phyloP scores from a whole-genome alignment of 2,329 filamentous ascomycete genomes.

The Fusarium sp. region DNA sequence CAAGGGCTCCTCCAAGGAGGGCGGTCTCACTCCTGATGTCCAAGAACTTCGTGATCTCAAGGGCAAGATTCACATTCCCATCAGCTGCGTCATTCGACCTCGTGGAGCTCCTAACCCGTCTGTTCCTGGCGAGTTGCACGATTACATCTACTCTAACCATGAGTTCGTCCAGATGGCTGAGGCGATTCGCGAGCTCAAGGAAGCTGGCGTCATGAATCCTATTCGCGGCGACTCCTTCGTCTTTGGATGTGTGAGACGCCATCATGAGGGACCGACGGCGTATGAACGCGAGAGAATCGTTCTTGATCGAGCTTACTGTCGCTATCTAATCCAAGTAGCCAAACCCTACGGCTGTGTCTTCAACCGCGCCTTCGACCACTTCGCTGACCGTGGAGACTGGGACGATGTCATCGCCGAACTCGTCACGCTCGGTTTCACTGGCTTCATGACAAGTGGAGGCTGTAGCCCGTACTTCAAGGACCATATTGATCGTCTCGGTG shows the following conservation, averaged over 20 bases:
- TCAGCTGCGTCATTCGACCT: conserved; percentile 71
- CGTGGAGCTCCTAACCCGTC: conserved; percentile 46
- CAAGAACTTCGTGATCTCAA: conserved; percentile 56
- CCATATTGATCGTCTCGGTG: conserved; percentile 57
- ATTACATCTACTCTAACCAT: conserved; percentile 65
- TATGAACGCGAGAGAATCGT: conserved; percentile 25
- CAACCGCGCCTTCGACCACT: conserved; percentile 69
- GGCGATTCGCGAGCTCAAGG: conserved; percentile 57
- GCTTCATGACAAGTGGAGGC: conserved; percentile 69
- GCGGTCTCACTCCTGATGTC: conserved; percentile 66
- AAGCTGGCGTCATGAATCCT: conserved; percentile 55
- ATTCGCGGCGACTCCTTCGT: conserved; percentile 69
- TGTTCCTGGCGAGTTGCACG: conserved; percentile 45
- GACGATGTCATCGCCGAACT: conserved; percentile 54
- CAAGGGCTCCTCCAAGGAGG: conserved; percentile 63
- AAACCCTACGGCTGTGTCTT: conserved; percentile 64
- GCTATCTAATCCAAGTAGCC: conserved; percentile 59
- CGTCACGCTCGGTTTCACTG: conserved; percentile 62
- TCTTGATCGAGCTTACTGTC: conserved; percentile 61
- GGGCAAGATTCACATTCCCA: conserved; percentile 53
- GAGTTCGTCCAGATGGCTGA: conserved; percentile 63
- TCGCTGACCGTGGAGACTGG: conserved; percentile 52
- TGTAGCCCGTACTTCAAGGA: conserved; percentile 55
- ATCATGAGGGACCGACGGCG: background rate
- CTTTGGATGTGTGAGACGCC: conserved; percentile 62